Evolutionary conservation across 2,329 filamentous ascomycete genomes (phyloP).

Genomic region (Fusarium compactum): DNA sequence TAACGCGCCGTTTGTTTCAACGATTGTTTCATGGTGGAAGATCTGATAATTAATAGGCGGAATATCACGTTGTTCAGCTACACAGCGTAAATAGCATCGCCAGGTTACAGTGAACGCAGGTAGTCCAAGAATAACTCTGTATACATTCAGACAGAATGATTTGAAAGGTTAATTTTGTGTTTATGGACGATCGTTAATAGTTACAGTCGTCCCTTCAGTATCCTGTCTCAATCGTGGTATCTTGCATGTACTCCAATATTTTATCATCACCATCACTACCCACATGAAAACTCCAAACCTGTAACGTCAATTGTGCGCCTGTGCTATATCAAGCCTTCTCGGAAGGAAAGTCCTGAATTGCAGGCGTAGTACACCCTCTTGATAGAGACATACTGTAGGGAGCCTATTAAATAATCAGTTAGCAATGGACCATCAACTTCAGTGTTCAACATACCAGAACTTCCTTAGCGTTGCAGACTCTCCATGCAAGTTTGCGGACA

Average conservation of each 20-base stretch:
- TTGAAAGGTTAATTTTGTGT: neutral
- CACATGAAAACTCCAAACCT: neutral
- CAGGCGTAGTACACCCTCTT: constrained; percentile 71
- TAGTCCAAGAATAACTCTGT: neutral
- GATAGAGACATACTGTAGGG: constrained; percentile 79
- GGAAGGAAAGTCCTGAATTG: constrained; percentile 55
- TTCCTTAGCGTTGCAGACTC: constrained; percentile 95
- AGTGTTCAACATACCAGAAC: constrained; percentile 77
- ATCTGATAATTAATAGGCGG: neutral
- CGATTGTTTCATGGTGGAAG: neutral
- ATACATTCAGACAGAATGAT: too few relatives aligned
- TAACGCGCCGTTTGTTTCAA: neutral
- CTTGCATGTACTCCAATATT: constrained; percentile 19
- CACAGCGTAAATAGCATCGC: neutral
- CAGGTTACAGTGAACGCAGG: neutral
- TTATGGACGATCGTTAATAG: neutral
- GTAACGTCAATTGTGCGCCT: neutral
- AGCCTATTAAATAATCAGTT: constrained; percentile 60
- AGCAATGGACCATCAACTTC: neutral
- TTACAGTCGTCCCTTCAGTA: neutral
- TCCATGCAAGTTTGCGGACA: constrained; percentile 90
- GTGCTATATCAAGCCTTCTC: constrained; percentile 36
- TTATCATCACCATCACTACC: constrained; percentile 1
- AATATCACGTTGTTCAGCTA: neutral
- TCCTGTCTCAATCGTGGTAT: constrained; percentile 26